These are phyloP conservation scores for Astrephomene gubernaculifera DNA, from an alignment of 139 green algal genomes.

Conservation along the genomic window DNA sequence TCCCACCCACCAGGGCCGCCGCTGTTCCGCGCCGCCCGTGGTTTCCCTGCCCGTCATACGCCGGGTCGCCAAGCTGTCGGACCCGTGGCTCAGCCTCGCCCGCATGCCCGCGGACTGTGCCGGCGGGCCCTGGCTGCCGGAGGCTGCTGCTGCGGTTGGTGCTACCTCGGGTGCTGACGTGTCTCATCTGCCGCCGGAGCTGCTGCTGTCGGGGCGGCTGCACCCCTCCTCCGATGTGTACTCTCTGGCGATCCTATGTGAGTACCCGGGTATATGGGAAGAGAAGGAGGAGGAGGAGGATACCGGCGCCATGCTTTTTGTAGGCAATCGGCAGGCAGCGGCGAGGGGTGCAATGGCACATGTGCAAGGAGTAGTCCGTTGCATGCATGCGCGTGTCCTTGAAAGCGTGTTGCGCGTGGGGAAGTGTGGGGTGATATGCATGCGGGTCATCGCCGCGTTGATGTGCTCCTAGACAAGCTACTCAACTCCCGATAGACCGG, in stretches of 20 bases:
- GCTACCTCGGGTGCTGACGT: constrained; percentile 7
- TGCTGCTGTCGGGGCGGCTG: constrained; percentile 49
- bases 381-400: too few relatives aligned
- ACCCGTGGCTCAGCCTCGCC: constrained; percentile 36
- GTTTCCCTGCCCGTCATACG: constrained; percentile 1
- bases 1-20: neutral
- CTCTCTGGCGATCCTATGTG: constrained; percentile 57
- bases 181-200: constrained; percentile 56
- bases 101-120: constrained; percentile 1
- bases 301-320: too few relatives aligned
- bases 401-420: too few relatives aligned
- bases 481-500: too few relatives aligned
- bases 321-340: too few relatives aligned
- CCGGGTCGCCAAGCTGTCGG: constrained; percentile 17
- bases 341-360: too few relatives aligned
- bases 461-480: too few relatives aligned
- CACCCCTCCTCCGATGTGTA: constrained; percentile 47
- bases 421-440: too few relatives aligned
- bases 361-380: too few relatives aligned
- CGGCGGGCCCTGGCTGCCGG: constrained; percentile 18
- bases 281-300: too few relatives aligned
- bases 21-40: neutral
- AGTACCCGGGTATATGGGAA: too few relatives aligned
- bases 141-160: neutral
- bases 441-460: too few relatives aligned